Percentiles rank a stretch among this genome's conserved stretches.
Evolutionary conservation across 176 grass and related monocot genomes (phyloP).

Genomic region (Oryza brachyantha): DNA sequence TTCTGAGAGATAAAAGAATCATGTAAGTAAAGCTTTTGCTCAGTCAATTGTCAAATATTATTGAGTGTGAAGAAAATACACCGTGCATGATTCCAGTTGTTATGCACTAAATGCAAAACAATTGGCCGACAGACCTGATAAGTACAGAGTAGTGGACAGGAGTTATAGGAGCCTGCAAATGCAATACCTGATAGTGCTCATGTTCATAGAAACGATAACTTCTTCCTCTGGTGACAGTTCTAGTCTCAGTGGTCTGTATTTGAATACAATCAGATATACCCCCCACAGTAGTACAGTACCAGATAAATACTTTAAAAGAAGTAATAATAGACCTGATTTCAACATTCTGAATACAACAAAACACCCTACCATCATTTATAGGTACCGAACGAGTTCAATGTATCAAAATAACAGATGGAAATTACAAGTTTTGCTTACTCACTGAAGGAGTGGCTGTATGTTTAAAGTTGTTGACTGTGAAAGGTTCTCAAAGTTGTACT

Average conservation of each 20-base stretch:
- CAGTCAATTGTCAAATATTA: not conserved
- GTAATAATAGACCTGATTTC: not conserved
- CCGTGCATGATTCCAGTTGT: conserved; percentile 16
- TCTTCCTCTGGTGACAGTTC: conserved; percentile 96
- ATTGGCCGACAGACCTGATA: no score
- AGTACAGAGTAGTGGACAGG: not conserved
- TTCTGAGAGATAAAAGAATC: conserved; percentile 29
- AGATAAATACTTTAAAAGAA: conserved; percentile 1
- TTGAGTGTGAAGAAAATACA: not conserved
- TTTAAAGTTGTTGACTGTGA: conserved; percentile 93
- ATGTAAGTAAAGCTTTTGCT: conserved; percentile 5
- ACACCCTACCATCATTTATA: not conserved
- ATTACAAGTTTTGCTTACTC: conserved; percentile 47
- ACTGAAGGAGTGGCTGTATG: conserved; percentile 89
- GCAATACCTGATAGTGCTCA: conserved; percentile 87
- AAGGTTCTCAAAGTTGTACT: conserved; percentile 91
- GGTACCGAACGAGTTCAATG: conserved; percentile 1
- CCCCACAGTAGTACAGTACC: not conserved
- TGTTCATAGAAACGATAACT: conserved; percentile 83
- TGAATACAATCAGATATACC: conserved; percentile 34
- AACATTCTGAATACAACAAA: conserved; percentile 1
- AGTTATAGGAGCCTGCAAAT: conserved; percentile 7
- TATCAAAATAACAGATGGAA: conserved; percentile 28
- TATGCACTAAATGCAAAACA: not conserved
- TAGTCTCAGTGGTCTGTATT: conserved; percentile 73